Evolutionary conservation across 352 stramenopile species (phyloP).

Genomic region (Globisporangium cylindrosporum): DNA sequence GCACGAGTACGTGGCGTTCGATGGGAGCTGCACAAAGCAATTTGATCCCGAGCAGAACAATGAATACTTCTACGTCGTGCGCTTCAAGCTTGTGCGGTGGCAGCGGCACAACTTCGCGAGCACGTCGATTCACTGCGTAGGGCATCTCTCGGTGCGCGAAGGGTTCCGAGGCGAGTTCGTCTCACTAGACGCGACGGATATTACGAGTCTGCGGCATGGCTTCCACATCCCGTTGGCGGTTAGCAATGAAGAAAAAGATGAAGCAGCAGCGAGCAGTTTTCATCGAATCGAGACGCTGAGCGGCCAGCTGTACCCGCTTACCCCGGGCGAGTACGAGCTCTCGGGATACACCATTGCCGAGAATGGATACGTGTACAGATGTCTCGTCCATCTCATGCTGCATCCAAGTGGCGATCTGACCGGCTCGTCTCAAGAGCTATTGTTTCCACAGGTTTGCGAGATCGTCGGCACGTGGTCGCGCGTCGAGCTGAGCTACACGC

Average conservation of each 20-base stretch:
- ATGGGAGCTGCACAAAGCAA: constrained; percentile 8
- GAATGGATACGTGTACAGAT: constrained; percentile 62
- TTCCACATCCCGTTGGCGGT: constrained; percentile 5
- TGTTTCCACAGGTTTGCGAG: constrained; percentile 48
- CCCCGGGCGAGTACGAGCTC: constrained; percentile 49
- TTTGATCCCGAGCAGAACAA: constrained; percentile 10
- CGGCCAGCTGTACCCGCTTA: constrained; percentile 40
- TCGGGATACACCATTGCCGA: constrained; percentile 53
- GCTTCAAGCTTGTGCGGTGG: constrained; percentile 51
- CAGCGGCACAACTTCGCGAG: constrained; percentile 21
- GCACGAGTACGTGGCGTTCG: constrained; percentile 9
- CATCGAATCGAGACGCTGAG: constrained; percentile 24
- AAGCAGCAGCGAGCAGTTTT: not conserved
- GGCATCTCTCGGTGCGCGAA: constrained; percentile 13
- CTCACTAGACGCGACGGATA: constrained; percentile 10
- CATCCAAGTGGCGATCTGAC: constrained; percentile 36
- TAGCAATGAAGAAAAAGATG: not conserved
- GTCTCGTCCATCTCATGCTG: constrained; percentile 34
- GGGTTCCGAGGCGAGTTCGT: constrained; percentile 20
- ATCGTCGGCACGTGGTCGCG: constrained; percentile 46
- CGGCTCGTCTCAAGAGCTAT: constrained; percentile 47
- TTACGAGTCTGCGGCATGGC: not conserved
- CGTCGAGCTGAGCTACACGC: constrained; percentile 37
- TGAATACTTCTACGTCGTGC: constrained; percentile 31
- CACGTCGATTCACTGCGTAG: constrained; percentile 20